Base-by-base conservation (phyloP, 495 filamentous ascomycete genomes). In the Emericellopsis terricola region DNA sequence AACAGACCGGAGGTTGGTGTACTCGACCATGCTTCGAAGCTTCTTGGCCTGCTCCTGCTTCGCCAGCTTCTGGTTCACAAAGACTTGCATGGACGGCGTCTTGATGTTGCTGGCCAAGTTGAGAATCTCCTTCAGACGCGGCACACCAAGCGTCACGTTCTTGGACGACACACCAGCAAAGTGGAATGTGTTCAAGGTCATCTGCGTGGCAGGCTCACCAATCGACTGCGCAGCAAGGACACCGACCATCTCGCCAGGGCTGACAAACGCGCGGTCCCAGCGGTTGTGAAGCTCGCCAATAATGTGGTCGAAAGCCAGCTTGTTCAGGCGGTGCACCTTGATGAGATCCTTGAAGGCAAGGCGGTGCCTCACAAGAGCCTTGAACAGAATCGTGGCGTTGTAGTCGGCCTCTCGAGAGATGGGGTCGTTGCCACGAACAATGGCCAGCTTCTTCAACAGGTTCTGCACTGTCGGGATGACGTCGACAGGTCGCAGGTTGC, bases 151-250 rank as follows among this genome's bases (percentile, higher is more conserved):
- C 15, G 89, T 99, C 32, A 96, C 84, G 66, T 96, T 99, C 75
- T 99, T 99, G 15, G 89, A 93, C 1, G 91, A 91, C 28, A 97
- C 84, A 91, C 89, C 89, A 55, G 89, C 84, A 58, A 99, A 96
- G 69, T 99, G 89, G 76, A 99, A 99, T 18, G 89, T 99, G 57
- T 99, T 99, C 31, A 99, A 56, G 0, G 89, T 99, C 89, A 99
- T 99, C 60, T 99, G 89, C 2, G 89, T 99, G 29, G 89, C 89
- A 14, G 89, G 89, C 53, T 99, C 89, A 63, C 89, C 89, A 54
- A 99, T 96, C 17, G 86, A 94, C 57, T 99, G 89, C 8, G 89
- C 89, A 36, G 89, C 89, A 47, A 99, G 68, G 20, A 96, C 91
- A 52, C 89, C 89, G 36, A 96, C 91, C 89, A 99, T 99, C 53